Conservation (phyloP, 768 basidiomycete genomes). For the Boletus bicolor region DNA sequence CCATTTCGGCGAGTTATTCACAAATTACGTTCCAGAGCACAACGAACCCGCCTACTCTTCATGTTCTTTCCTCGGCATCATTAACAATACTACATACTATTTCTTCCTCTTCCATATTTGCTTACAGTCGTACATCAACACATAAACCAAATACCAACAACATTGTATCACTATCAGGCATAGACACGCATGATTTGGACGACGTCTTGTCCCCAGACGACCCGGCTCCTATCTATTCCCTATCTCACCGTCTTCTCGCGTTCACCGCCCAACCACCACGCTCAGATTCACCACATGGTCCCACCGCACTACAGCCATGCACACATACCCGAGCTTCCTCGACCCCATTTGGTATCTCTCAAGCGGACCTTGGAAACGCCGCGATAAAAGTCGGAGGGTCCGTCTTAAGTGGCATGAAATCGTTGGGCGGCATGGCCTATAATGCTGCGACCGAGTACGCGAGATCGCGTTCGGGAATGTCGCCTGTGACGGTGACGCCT, state of each 20-base stretch:
- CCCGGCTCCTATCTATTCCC: slow-evolving; percentile 53
- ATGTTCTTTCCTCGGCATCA: slow-evolving; percentile 54
- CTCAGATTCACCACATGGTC: not conserved
- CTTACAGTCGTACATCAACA: slow-evolving; percentile 39
- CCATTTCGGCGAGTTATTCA: not conserved
- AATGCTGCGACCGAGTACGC: slow-evolving; percentile 46
- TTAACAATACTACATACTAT: slow-evolving; percentile 52
- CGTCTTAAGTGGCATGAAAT: slow-evolving; percentile 39
- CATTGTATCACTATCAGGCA: slow-evolving; percentile 39
- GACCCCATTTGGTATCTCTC: slow-evolving; percentile 35
- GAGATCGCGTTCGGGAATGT: slow-evolving; percentile 25
- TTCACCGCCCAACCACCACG: slow-evolving; percentile 43
- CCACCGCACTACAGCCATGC: slow-evolving; percentile 17
- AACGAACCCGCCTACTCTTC: slow-evolving; percentile 47
- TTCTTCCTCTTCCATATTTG: slow-evolving; percentile 42
- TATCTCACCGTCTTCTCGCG: slow-evolving; percentile 62
- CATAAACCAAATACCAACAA: slow-evolving; percentile 35
- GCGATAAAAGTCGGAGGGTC: slow-evolving; percentile 44
- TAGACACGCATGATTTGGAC: slow-evolving; percentile 27
- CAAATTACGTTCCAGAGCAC: slow-evolving; percentile 45
- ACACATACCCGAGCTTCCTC: slow-evolving; percentile 26
- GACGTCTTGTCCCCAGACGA: slow-evolving; percentile 14
- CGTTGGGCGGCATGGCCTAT: slow-evolving; percentile 42
- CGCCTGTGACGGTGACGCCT: not conserved
- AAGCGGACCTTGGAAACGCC: slow-evolving; percentile 46